Percentiles rank a stretch among this genome's conserved stretches.
Conservation (phyloP, 148 eudicot species). For the Spergularia bocconei region DNA sequence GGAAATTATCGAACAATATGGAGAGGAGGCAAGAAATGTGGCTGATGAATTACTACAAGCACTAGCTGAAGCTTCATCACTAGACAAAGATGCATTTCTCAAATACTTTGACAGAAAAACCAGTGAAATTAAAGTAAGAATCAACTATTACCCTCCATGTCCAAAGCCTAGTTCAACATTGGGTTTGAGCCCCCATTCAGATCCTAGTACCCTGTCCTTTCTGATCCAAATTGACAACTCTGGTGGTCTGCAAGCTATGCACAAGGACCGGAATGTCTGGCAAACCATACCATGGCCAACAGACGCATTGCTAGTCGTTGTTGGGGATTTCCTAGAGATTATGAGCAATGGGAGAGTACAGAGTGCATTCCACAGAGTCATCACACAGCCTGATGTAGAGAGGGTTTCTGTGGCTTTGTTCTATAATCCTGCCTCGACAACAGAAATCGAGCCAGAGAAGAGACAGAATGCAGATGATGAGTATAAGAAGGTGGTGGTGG, state of each 20-base stretch:
- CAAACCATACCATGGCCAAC: slow-evolving; percentile 27
- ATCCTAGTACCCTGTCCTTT: slow-evolving; percentile 14
- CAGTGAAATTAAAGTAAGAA: slow-evolving; percentile 23
- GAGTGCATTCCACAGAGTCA: slow-evolving; percentile 26
- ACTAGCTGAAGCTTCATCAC: slow-evolving; percentile 29
- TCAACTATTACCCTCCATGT: slow-evolving; percentile 28
- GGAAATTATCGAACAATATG: slow-evolving; percentile 24
- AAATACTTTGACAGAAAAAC: slow-evolving; percentile 26
- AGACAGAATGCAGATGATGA: background rate
- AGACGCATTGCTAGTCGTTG: slow-evolving; percentile 17
- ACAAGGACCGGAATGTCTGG: slow-evolving; percentile 21
- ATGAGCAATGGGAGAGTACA: slow-evolving; percentile 28
- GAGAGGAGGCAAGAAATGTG: slow-evolving; percentile 25
- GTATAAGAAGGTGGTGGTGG: slow-evolving; percentile 31
- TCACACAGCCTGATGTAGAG: slow-evolving; percentile 26
- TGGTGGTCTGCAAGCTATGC: slow-evolving; percentile 25
- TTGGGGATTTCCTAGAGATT: slow-evolving; percentile 32
- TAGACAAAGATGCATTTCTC: slow-evolving; percentile 15
- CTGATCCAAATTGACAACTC: slow-evolving; percentile 25
- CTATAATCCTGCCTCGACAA: slow-evolving; percentile 11
- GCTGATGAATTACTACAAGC: slow-evolving; percentile 20
- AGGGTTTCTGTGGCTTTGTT: slow-evolving; percentile 29
- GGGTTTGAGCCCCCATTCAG: slow-evolving; percentile 27
- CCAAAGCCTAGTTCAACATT: slow-evolving; percentile 22
- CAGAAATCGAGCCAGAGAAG: slow-evolving; percentile 24